These are phyloP conservation scores for Terana coerulea DNA, from an alignment of 768 basidiomycete species.

Conservation along the genomic window DNA sequence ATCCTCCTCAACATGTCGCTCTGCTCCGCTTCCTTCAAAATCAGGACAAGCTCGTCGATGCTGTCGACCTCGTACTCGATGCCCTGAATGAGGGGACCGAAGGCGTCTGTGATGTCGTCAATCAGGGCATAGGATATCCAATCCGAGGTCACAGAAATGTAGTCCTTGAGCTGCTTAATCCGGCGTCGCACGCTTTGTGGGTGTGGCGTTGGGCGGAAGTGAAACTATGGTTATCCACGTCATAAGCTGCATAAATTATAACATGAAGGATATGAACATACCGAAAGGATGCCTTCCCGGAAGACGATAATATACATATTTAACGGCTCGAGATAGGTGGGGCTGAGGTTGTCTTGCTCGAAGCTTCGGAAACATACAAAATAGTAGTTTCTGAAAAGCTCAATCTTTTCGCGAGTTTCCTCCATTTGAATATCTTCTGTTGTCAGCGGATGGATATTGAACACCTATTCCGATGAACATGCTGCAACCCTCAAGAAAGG, in stretches of 20 bases:
- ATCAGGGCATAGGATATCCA: conserved; percentile 99
- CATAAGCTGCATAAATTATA: no score
- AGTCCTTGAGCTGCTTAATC: conserved; percentile 98
- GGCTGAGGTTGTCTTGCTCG: conserved; percentile 97
- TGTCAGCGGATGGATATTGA: conserved; percentile 94
- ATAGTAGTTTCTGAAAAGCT: conserved; percentile 97
- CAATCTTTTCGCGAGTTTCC: conserved; percentile 99
- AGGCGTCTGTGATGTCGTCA: conserved; percentile 99
- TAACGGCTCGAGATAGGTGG: conserved; percentile 94
- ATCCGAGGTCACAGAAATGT: conserved; percentile 97
- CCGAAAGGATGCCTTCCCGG: conserved; percentile 92
- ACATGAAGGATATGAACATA: conserved; percentile 28
- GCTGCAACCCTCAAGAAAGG: not conserved
- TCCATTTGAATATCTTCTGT: conserved; percentile 99
- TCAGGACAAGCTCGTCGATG: conserved; percentile 96
- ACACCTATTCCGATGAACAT: conserved; percentile 66
- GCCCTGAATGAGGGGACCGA: conserved; percentile 95
- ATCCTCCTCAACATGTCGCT: conserved; percentile 98
- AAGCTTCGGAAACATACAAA: conserved; percentile 99
- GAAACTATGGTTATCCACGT: conserved; percentile 56
- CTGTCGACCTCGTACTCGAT: conserved; percentile 99
- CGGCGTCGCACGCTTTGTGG: conserved; percentile 97
- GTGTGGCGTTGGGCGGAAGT: conserved; percentile 95
- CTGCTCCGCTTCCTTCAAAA: conserved; percentile 93
- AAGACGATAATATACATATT: conserved; percentile 99